A percentile compares a stretch with the other conserved stretches of the same genome.
phyloP scores from a whole-genome alignment of 306 rosid genomes.

The Arachis hypogaea region DNA sequence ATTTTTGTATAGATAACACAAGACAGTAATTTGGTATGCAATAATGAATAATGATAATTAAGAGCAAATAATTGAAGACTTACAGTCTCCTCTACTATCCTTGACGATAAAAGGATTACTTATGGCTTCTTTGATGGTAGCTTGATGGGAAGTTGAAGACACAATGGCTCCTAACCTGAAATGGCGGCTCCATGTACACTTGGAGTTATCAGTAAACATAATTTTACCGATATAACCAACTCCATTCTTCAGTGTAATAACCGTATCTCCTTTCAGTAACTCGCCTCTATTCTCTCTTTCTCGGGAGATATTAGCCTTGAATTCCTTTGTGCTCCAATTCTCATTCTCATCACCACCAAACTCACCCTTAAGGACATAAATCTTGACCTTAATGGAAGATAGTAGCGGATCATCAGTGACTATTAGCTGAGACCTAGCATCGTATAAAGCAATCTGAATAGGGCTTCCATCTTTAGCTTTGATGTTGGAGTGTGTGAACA shows the following conservation, averaged over 20 bases:
- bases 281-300: conserved; percentile 46
- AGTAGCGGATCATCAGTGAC: conserved; percentile 46
- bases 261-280: conserved; percentile 43
- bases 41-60: too few species aligned
- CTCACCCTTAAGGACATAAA: conserved; percentile 48
- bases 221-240: background rate
- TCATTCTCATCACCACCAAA: conserved; percentile 40
- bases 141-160: background rate
- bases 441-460: conserved; percentile 42
- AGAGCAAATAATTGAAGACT: conserved; percentile 6
- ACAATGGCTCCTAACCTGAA: conserved; percentile 52
- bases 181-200: conserved; percentile 27
- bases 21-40: too few species aligned
- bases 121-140: conserved; percentile 50
- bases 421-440: conserved; percentile 28
- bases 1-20: too few species aligned
- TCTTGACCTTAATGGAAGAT: conserved; percentile 44
- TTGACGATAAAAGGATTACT: conserved; percentile 49
- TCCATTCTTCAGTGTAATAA: conserved; percentile 38
- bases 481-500: conserved; percentile 36
- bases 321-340: conserved; percentile 52
- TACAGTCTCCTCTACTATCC: conserved; percentile 53
- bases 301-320: conserved; percentile 37
- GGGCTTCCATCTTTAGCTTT: conserved; percentile 25
- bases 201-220: conserved; percentile 49